A percentile compares a stretch with the other conserved stretches of the same genome.
phyloP scores from a whole-genome alignment of 441 rosid species.

The Sinapis alba region DNA sequence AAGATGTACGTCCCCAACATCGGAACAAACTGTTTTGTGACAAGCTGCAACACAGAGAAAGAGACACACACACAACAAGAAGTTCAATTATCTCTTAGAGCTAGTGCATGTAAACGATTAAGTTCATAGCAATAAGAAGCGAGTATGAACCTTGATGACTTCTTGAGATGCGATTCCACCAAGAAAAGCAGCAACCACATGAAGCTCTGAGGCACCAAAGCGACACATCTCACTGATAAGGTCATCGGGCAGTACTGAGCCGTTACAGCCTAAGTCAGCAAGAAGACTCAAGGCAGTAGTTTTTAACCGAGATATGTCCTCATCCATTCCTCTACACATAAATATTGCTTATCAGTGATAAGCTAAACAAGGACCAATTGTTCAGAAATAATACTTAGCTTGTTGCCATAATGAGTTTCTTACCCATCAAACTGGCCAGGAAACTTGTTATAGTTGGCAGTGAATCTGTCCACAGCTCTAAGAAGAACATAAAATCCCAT shows the following conservation, averaged over 20 bases:
- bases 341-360: constrained; percentile 14
- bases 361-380: not conserved
- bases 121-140: not conserved
- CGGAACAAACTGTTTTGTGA: constrained; percentile 88
- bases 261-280: constrained; percentile 82
- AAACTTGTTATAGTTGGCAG: constrained; percentile 81
- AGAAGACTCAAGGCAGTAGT: constrained; percentile 72
- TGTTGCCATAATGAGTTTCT: constrained; percentile 14
- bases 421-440: constrained; percentile 97
- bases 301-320: constrained; percentile 86
- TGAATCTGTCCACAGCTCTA: constrained; percentile 79
- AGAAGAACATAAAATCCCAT: constrained; percentile 83
- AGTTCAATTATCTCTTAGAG: not conserved
- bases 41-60: constrained; percentile 53
- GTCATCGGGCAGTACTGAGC: constrained; percentile 77
- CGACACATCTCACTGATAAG: constrained; percentile 91
- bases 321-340: constrained; percentile 70
- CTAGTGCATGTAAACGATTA: not conserved
- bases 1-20: constrained; percentile 83
- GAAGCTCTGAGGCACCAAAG: constrained; percentile 93
- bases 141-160: constrained; percentile 73
- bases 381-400: not conserved
- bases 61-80: not conserved
- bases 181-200: constrained; percentile 81
- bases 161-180: constrained; percentile 95